A percentile compares a stretch with the other conserved stretches of the same genome.
Evolutionary conservation across 208 protist genomes (phyloP).

Genomic region (Leishmania amazonensis): DNA sequence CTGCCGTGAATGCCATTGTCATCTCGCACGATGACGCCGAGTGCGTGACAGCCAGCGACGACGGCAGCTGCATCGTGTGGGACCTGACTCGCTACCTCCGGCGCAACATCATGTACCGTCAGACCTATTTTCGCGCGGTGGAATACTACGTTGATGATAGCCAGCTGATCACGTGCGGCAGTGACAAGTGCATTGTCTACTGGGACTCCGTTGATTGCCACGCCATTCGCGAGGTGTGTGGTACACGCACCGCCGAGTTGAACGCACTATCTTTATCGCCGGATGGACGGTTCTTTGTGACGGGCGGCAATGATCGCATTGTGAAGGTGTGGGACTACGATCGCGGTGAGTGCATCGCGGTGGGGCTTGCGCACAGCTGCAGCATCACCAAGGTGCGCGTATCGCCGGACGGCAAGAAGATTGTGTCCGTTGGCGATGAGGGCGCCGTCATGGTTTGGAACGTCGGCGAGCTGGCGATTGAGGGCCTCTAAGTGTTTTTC

Average conservation of each 20-base stretch:
- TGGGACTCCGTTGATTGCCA: slow-evolving; percentile 96
- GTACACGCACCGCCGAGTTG: slow-evolving; percentile 90
- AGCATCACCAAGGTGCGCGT: slow-evolving; percentile 93
- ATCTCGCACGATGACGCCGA: slow-evolving; percentile 91
- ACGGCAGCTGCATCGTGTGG: slow-evolving; percentile 97
- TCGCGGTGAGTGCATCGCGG: slow-evolving; percentile 81
- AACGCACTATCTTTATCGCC: slow-evolving; percentile 90
- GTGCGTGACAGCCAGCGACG: slow-evolving; percentile 93
- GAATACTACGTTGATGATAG: slow-evolving; percentile 93
- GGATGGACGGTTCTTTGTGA: slow-evolving; percentile 91
- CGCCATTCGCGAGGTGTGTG: slow-evolving; percentile 93
- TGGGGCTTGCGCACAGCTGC: slow-evolving; percentile 93
- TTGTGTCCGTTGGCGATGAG: slow-evolving; percentile 94
- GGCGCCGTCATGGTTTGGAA: slow-evolving; percentile 95
- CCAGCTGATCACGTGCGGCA: slow-evolving; percentile 95
- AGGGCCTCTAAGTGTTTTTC: slow-evolving; percentile 21
- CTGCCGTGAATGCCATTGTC: slow-evolving; percentile 85
- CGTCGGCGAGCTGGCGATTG: slow-evolving; percentile 56
- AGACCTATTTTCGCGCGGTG: slow-evolving; percentile 94
- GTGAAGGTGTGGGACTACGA: slow-evolving; percentile 97
- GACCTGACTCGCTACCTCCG: slow-evolving; percentile 91
- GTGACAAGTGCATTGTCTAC: slow-evolving; percentile 94
- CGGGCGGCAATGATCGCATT: slow-evolving; percentile 91
- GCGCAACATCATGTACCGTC: slow-evolving; percentile 95
- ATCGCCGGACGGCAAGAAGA: slow-evolving; percentile 85